Evolutionary conservation across 768 basidiomycete species (phyloP).

Genomic region (Suillus bovinus): DNA sequence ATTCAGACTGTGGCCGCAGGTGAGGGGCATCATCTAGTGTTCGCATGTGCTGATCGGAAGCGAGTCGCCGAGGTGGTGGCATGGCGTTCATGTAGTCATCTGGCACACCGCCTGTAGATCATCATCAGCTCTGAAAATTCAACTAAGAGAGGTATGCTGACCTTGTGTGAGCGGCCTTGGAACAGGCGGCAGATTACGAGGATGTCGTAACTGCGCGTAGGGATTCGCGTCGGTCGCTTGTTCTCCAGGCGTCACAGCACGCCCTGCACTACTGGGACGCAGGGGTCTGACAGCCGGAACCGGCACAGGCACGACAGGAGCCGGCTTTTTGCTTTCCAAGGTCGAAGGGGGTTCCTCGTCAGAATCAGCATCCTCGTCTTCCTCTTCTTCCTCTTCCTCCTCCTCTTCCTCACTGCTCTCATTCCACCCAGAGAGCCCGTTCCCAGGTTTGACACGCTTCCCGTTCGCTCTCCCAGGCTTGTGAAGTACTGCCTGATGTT

Average conservation of each 20-base stretch:
- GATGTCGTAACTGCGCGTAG: conserved; percentile 53
- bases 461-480: conserved; percentile 65
- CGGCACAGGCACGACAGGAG: conserved; percentile 19
- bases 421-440: conserved; percentile 46
- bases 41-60: conserved; percentile 56
- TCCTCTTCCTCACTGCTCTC: conserved; percentile 83
- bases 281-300: conserved; percentile 28
- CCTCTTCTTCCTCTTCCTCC: conserved; percentile 76
- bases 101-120: conserved; percentile 38
- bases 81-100: conserved; percentile 41
- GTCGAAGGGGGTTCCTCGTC: conserved; percentile 44
- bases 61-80: conserved; percentile 47
- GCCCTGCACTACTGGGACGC: conserved; percentile 28
- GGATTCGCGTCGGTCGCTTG: conserved; percentile 34
- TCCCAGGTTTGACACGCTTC: conserved; percentile 42
- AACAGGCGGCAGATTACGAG: conserved; percentile 66
- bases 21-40: conserved; percentile 59
- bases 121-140: conserved; percentile 14
- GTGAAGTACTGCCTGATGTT: conserved; percentile 74
- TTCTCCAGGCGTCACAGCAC: conserved; percentile 31
- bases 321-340: conserved; percentile 33
- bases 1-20: conserved; percentile 51
- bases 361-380: conserved; percentile 65
- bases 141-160: conserved; percentile 30
- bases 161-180: conserved; percentile 49